phyloP scores from a whole-genome alignment of 768 basidiomycete genomes.

The Suillus variegatus region DNA sequence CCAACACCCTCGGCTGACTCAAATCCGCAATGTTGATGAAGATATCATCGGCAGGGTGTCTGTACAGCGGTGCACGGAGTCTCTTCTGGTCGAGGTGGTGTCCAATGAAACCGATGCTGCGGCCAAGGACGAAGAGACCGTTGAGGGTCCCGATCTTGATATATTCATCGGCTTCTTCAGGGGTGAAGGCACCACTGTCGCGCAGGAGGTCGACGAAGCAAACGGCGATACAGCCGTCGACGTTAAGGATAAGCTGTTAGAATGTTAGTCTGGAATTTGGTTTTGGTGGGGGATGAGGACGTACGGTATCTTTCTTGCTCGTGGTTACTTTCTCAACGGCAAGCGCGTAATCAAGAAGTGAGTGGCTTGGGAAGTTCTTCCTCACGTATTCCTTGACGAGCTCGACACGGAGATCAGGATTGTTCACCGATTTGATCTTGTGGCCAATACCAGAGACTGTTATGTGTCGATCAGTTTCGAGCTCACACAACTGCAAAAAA shows the following conservation, averaged over 20 bases:
- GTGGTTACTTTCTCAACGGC: constrained; percentile 98
- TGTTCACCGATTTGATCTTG: constrained; percentile 99
- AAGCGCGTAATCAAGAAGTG: constrained; percentile 90
- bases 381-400: constrained; percentile 93
- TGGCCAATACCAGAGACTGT: constrained; percentile 96
- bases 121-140: constrained; percentile 95
- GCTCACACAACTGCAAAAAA: neutral
- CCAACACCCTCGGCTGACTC: constrained; percentile 76
- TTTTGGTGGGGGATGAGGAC: neutral
- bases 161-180: constrained; percentile 97
- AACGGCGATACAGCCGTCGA: constrained; percentile 94
- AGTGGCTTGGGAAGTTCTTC: constrained; percentile 96
- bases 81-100: constrained; percentile 97
- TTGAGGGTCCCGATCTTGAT: constrained; percentile 96
- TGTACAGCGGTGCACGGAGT: constrained; percentile 88
- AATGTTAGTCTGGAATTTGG: neutral
- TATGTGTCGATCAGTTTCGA: neutral
- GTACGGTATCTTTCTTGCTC: constrained; percentile 92
- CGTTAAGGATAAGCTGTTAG: constrained; percentile 84
- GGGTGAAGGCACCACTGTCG: constrained; percentile 91
- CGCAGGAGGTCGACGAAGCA: constrained; percentile 95
- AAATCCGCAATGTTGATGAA: constrained; percentile 93
- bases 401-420: constrained; percentile 91
- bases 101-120: constrained; percentile 97
- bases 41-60: constrained; percentile 94